Conservation (phyloP, 768 basidiomycete genomes). For the Amylocystis lapponica region DNA sequence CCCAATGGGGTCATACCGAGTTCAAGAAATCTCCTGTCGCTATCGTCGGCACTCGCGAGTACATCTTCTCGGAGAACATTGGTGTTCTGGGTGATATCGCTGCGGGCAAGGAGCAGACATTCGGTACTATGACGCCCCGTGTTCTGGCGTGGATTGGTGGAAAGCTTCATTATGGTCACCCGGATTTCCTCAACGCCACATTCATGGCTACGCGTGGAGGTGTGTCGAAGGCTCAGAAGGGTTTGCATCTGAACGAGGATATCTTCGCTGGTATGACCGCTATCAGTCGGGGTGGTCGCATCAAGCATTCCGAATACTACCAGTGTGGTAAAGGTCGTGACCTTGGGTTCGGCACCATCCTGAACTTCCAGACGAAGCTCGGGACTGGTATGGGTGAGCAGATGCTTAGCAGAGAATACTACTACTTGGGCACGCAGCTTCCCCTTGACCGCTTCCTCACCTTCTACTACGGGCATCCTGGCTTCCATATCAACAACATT, state of each 20-base stretch:
- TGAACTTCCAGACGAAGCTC: conserved; percentile 99
- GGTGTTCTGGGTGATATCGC: conserved; percentile 99
- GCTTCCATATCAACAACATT: conserved; percentile 99
- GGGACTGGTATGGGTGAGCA: conserved; percentile 99
- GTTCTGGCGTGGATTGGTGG: conserved; percentile 96
- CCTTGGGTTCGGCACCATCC: conserved; percentile 96
- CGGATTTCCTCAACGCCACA: conserved; percentile 96
- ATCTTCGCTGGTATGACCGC: conserved; percentile 99
- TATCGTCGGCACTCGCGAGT: conserved; percentile 97
- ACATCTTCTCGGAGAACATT: conserved; percentile 99
- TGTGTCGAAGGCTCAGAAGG: conserved; percentile 98
- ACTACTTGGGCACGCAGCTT: conserved; percentile 96
- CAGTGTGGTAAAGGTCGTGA: conserved; percentile 99
- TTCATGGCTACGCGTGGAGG: conserved; percentile 99
- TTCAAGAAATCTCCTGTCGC: conserved; percentile 89
- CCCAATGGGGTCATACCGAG: conserved; percentile 93
- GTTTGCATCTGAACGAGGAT: conserved; percentile 97
- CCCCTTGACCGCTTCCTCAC: conserved; percentile 98
- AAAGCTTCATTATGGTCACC: conserved; percentile 97
- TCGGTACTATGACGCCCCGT: conserved; percentile 96
- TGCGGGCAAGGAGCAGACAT: conserved; percentile 99
- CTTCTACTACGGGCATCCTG: conserved; percentile 99
- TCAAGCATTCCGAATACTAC: conserved; percentile 99
- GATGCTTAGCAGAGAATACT: conserved; percentile 99
- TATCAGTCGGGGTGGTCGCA: conserved; percentile 94